Percentiles rank a stretch among this genome's conserved stretches.
phyloP scores from a whole-genome alignment of 1,284 basidiomycete species.

The Boletus subluridellus region DNA sequence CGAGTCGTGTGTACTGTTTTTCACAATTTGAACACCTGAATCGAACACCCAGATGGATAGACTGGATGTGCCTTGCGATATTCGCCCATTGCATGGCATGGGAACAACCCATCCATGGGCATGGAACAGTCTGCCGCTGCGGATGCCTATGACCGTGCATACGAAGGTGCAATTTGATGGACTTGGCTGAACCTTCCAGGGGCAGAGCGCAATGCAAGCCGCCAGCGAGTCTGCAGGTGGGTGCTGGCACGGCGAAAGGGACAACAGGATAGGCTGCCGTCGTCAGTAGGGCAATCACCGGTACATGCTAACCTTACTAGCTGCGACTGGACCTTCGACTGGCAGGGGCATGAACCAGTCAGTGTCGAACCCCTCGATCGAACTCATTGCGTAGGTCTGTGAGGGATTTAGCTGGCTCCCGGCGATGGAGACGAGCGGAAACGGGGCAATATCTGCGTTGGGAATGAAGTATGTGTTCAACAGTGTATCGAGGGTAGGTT shows the following conservation, averaged over 20 bases:
- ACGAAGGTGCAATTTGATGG: constrained; percentile 12
- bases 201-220: constrained; percentile 2
- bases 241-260: not conserved
- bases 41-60: constrained; percentile 11
- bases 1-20: constrained; percentile 4
- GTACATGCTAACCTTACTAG: not conserved
- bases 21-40: constrained; percentile 12
- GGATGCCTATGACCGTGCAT: constrained; percentile 10
- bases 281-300: not conserved
- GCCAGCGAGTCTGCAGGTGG: constrained; percentile 1
- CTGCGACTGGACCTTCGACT: not conserved
- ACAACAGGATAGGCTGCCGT: not conserved
- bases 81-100: constrained; percentile 13
- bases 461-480: not conserved
- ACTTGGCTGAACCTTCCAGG: constrained; percentile 4
- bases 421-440: not conserved
- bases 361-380: not conserved
- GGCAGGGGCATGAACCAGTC: not conserved
- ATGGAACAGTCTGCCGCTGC: constrained; percentile 1
- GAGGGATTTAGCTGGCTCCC: not conserved
- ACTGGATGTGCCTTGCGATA: constrained; percentile 17
- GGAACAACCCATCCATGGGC: constrained; percentile 13
- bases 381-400: not conserved
- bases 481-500: not conserved
- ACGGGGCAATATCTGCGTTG: not conserved